Base-by-base conservation (phyloP, 1,284 basidiomycete genomes). In the Papiliotrema nemorosa region DNA sequence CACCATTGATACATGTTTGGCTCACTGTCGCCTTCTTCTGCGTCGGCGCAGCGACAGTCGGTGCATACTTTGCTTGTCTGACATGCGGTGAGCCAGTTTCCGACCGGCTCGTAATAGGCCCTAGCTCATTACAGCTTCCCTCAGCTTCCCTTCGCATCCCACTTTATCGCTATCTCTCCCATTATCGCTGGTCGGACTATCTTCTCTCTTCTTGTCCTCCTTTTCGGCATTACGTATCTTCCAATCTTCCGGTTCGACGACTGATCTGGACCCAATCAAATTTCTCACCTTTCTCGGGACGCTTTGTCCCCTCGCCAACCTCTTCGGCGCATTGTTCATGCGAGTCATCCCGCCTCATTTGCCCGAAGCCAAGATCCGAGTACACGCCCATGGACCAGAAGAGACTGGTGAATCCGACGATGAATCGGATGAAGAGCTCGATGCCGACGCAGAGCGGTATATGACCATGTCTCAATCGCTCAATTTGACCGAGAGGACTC, bases 91-190 rank as follows among this genome's bases (percentile, higher is more conserved):
- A 34, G 67, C 62, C 47, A 6, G 4, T 16, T 27, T 48, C 14
- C 9, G 27, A 36, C 21, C 21, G 12, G 13, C 33, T 21, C 38
- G 9, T 7, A n/a, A 26, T 29, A 33, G 6, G 38, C 20, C 13
- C 24, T 40, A 18, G 12, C 39, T 12, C 29, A 21, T 31, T 24
- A 20, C 31, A 63, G 73, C 73, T 2, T 67, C 72, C 1, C 56
- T 75, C 10, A 72, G 70, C 16, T 75, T 75, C 56, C 74, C 74
- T 3, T 50, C 57, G 12, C 60, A 70, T 46, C 74, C 72, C 3
- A 75, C 74, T 1, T 49, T 74, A 9, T 68, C 74, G 4, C 70
- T 75, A 38, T 73, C 70, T 16, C 53, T 74, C 12, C 74, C 74
- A 3, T 62, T 74, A 10, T 64, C 67, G 13, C 62, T 70, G 25